Percentiles rank a stretch among this genome's conserved stretches.
phyloP scores from a whole-genome alignment of 768 basidiomycete genomes.

The Dioszegia crocea region DNA sequence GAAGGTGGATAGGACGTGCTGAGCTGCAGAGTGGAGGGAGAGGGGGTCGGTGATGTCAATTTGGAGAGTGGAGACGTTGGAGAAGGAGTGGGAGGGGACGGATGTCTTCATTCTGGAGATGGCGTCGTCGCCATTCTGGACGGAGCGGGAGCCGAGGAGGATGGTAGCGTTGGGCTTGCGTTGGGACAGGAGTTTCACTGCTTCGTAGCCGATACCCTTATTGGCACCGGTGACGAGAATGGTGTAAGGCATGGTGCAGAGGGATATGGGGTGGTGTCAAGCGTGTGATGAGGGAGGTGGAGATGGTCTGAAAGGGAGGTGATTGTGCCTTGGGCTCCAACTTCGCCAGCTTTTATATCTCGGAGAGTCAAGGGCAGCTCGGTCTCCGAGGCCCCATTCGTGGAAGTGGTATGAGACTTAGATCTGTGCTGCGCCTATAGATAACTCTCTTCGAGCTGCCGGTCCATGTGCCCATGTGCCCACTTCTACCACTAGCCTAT shows the following conservation, averaged over 20 bases:
- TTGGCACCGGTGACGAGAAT: conserved; percentile 23
- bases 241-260: conserved; percentile 5
- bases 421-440: too few relatives aligned
- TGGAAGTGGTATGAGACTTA: too few relatives aligned
- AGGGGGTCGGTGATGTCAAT: conserved; percentile 15
- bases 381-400: too few relatives aligned
- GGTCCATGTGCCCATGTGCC: too few relatives aligned
- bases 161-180: conserved; percentile 1
- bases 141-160: conserved; percentile 18
- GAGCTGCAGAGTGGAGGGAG: conserved; percentile 5
- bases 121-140: conserved; percentile 13
- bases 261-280: too few relatives aligned
- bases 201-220: conserved; percentile 24
- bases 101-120: conserved; percentile 15
- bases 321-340: background rate
- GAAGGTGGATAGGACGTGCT: conserved; percentile 10
- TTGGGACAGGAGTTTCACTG: conserved; percentile 15
- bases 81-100: background rate
- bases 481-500: too few relatives aligned
- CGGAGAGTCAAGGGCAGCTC: too few relatives aligned
- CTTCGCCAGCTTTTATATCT: background rate
- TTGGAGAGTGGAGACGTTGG: conserved; percentile 12
- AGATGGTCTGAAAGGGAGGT: background rate
- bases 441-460: too few relatives aligned
- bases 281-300: background rate